Percentiles rank a stretch among this genome's conserved stretches.
Evolutionary conservation across 108 stramenopile genomes (phyloP).

Genomic region (Schizochytrium sp.): DNA sequence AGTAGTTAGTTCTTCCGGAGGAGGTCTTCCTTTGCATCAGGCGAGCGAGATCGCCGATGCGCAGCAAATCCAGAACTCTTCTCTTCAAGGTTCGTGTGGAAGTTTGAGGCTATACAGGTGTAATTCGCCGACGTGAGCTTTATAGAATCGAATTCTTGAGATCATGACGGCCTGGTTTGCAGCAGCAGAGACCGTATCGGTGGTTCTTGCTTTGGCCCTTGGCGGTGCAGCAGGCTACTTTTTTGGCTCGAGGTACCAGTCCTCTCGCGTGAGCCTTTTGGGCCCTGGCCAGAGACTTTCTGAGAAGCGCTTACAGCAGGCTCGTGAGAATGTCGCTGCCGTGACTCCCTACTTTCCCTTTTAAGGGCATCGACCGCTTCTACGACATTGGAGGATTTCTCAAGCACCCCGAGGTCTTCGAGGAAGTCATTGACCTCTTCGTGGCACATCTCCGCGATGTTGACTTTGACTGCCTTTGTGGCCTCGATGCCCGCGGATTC

Average conservation of each 20-base stretch:
- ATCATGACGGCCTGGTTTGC: too few relatives aligned
- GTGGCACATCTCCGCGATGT: slow-evolving; percentile 82
- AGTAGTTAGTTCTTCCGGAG: too few relatives aligned
- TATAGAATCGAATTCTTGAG: too few relatives aligned
- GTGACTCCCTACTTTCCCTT: slow-evolving; percentile 96
- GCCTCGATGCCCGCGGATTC: slow-evolving; percentile 94
- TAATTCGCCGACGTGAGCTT: too few relatives aligned
- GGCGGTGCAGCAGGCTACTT: too few relatives aligned
- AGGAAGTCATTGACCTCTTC: slow-evolving; percentile 89
- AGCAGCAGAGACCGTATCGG: too few relatives aligned
- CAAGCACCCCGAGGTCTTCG: slow-evolving; percentile 84
- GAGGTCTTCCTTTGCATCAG: too few relatives aligned
- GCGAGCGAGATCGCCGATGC: too few relatives aligned
- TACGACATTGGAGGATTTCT: slow-evolving; percentile 98
- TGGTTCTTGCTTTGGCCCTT: too few relatives aligned
- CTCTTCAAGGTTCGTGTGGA: too few relatives aligned
- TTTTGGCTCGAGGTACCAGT: background rate
- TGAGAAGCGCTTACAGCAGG: background rate
- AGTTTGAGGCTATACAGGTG: too few relatives aligned
- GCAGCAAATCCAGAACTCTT: too few relatives aligned
- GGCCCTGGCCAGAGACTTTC: background rate
- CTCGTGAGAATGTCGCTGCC: slow-evolving; percentile 80
- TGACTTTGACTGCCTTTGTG: slow-evolving; percentile 88
- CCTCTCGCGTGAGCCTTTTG: background rate
- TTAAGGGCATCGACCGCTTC: slow-evolving; percentile 97